Conservation (phyloP, 257 asterid genomes). For the Leptodermis oblonga region DNA sequence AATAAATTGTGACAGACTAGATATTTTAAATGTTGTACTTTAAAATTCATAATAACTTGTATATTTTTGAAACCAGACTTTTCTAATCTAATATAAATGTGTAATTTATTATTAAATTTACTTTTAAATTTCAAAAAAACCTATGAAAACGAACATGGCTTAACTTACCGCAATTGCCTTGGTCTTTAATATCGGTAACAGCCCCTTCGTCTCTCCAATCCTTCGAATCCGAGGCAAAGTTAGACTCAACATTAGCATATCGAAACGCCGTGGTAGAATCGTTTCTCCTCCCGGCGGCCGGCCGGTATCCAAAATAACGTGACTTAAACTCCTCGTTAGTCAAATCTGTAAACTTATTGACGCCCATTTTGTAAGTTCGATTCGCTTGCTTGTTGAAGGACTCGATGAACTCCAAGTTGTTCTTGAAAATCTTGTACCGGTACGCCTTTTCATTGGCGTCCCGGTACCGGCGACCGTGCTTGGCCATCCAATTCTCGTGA, state of each 20-base stretch:
- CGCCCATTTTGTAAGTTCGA: background rate
- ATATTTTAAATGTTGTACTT: too few species aligned
- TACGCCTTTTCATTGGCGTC: background rate
- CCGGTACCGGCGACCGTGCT: background rate
- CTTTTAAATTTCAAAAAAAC: too few species aligned
- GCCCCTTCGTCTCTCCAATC: conserved; percentile 14
- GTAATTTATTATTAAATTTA: too few species aligned
- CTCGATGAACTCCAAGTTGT: conserved; percentile 15
- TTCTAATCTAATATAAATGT: too few species aligned
- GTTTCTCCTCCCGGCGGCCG: background rate
- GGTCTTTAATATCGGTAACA: conserved; percentile 15
- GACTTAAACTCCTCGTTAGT: conserved; percentile 13
- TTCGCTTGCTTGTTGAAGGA: conserved; percentile 7
- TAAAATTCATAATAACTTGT: too few species aligned
- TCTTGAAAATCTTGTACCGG: background rate
- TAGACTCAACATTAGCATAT: background rate
- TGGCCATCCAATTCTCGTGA: conserved; percentile 13
- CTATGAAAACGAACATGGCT: too few species aligned
- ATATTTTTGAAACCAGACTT: too few species aligned
- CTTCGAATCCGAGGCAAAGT: background rate
- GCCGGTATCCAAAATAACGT: background rate
- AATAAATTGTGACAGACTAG: too few species aligned
- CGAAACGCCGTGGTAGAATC: background rate
- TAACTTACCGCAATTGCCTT: conserved; percentile 19
- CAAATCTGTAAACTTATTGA: conserved; percentile 13